Conservation (phyloP, 2,329 filamentous ascomycete species). For the Pseudogymnoascus sp. region DNA sequence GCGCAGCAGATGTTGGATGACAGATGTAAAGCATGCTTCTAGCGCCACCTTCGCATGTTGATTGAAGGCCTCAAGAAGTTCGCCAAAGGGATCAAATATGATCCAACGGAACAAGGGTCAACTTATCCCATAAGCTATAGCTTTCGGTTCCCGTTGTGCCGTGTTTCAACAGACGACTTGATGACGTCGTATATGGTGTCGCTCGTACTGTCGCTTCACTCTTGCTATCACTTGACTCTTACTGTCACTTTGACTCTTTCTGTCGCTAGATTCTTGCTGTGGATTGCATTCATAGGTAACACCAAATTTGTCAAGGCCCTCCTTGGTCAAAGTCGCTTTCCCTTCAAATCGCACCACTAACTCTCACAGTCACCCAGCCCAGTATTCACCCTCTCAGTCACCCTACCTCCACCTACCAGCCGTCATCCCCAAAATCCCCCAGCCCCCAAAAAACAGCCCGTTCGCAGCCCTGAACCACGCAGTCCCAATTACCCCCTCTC, state of each 20-base stretch:
- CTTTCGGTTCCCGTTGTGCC: background rate
- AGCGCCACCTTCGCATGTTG: background rate
- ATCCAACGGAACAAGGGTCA: background rate
- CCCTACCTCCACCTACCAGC: background rate
- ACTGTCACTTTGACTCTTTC: too few species aligned
- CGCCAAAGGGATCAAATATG: background rate
- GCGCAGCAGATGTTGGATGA: background rate
- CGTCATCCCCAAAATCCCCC: background rate
- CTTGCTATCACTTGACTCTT: too few species aligned
- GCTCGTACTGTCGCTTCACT: too few species aligned
- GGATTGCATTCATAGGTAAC: too few species aligned
- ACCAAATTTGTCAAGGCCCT: too few species aligned
- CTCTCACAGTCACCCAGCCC: background rate
- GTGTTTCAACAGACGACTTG: background rate
- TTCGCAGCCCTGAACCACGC: background rate
- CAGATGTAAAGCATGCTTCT: background rate
- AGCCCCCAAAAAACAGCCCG: background rate
- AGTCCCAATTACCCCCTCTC: conserved; percentile 12
- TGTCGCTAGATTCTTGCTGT: too few species aligned
- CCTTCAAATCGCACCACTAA: too few species aligned
- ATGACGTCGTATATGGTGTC: background rate
- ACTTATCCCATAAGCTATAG: background rate
- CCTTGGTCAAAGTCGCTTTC: too few species aligned
- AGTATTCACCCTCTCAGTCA: background rate
- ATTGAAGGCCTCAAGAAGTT: background rate